phyloP scores from a whole-genome alignment of 257 asterid species.

The Nicotiana obtusifolia region DNA sequence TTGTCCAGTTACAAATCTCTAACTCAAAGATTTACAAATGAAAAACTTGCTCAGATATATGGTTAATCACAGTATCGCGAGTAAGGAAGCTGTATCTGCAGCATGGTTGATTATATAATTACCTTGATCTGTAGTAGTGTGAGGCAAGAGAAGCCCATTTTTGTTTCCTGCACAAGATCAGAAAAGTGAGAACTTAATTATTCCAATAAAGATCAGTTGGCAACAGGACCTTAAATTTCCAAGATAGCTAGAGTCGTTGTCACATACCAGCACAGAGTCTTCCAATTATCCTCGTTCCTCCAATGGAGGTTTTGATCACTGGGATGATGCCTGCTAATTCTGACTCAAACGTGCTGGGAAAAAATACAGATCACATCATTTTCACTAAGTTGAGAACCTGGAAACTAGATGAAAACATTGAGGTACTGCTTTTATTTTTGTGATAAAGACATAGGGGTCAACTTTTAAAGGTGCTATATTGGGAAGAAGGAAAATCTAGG shows the following conservation, averaged over 20 bases:
- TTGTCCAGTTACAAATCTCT: neutral
- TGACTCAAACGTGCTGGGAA: slow-evolving; percentile 69
- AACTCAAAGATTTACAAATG: neutral
- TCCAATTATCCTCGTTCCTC: slow-evolving; percentile 86
- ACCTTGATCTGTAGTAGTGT: slow-evolving; percentile 96
- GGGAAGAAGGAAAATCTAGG: neutral
- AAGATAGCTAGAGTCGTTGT: neutral
- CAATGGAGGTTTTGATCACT: slow-evolving; percentile 78
- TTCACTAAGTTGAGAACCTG: neutral
- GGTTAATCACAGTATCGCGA: neutral
- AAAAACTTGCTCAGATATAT: neutral
- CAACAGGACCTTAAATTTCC: neutral
- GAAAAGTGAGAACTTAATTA: neutral
- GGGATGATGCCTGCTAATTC: slow-evolving; percentile 80
- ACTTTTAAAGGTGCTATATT: neutral
- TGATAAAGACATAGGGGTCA: neutral
- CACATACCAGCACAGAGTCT: slow-evolving; percentile 77
- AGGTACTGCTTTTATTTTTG: neutral
- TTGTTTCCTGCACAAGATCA: slow-evolving; percentile 57
- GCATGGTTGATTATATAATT: neutral
- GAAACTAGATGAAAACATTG: neutral
- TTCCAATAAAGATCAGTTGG: neutral
- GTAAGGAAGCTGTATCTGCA: neutral
- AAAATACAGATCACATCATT: slow-evolving; percentile 6
- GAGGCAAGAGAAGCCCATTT: slow-evolving; percentile 92